phyloP scores from a whole-genome alignment of 257 asterid species.

The Solanum neorickii region DNA sequence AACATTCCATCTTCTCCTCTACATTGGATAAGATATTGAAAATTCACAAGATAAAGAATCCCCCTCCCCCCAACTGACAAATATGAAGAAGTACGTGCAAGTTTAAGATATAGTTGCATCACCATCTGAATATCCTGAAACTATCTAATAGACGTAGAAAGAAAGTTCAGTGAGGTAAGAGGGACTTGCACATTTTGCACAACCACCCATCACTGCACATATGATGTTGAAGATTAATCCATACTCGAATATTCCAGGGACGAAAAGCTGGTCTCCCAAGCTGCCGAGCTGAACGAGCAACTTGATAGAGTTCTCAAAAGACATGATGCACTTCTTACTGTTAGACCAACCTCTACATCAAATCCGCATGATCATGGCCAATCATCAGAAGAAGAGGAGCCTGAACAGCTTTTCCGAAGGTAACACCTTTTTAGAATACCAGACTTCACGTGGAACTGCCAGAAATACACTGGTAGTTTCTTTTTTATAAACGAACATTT shows the following conservation, averaged over 20 bases:
- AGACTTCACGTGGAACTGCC: not conserved
- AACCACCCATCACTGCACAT: not conserved
- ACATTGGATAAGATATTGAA: not conserved
- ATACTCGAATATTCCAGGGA: slow-evolving; percentile 21
- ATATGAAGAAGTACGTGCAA: not conserved
- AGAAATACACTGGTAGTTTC: not conserved
- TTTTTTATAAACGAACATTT: not conserved
- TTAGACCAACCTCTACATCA: slow-evolving; percentile 37
- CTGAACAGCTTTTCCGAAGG: slow-evolving; percentile 83
- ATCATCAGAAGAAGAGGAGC: slow-evolving; percentile 70
- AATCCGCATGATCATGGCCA: slow-evolving; percentile 31
- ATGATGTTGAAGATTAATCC: not conserved
- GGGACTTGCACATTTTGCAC: not conserved
- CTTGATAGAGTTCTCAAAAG: slow-evolving; percentile 66
- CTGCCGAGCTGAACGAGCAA: slow-evolving; percentile 81
- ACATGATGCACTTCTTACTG: slow-evolving; percentile 66
- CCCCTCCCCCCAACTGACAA: not conserved
- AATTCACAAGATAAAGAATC: not conserved
- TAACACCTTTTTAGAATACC: slow-evolving; percentile 2
- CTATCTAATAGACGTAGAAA: not conserved
- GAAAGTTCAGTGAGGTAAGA: not conserved
- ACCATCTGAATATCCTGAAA: not conserved
- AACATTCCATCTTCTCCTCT: not conserved
- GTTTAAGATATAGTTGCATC: not conserved
- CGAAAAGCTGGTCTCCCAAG: slow-evolving; percentile 40